Conservation (phyloP, 2,329 filamentous ascomycete genomes). For the Teratosphaeria destructans region DNA sequence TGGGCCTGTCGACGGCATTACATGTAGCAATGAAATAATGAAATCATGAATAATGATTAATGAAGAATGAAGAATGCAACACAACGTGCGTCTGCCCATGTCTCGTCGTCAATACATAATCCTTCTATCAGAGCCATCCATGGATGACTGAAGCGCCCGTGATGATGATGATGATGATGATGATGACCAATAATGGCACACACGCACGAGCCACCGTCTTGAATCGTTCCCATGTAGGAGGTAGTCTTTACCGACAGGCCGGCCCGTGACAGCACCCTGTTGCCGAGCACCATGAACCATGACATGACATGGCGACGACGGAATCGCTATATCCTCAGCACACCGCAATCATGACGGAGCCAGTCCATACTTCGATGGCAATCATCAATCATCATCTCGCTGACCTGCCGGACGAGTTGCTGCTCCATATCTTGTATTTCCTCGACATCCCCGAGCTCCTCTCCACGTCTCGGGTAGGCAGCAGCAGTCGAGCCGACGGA, state of each 20-base stretch:
- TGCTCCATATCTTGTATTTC: slow-evolving; percentile 34
- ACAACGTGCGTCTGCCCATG: background rate
- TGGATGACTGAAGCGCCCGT: background rate
- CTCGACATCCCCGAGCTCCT: slow-evolving; percentile 39
- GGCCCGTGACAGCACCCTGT: background rate
- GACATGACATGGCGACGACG: background rate
- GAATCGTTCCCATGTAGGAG: background rate
- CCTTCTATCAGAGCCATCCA: background rate
- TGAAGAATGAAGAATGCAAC: background rate
- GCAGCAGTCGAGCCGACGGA: background rate
- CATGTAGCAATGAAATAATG: too few relatives aligned
- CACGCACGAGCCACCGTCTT: background rate
- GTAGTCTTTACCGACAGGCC: background rate
- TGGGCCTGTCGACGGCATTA: background rate
- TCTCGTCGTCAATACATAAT: background rate
- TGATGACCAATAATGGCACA: background rate
- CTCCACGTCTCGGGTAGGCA: slow-evolving; percentile 29
- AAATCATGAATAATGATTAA: too few relatives aligned
- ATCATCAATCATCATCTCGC: background rate
- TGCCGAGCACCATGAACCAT: background rate
- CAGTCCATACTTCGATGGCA: background rate
- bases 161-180: background rate
- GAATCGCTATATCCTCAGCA: background rate
- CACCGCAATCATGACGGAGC: background rate
- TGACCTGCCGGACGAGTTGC: slow-evolving; percentile 32